phyloP scores from a whole-genome alignment of 345 rosid species.

The Eucalyptus leucophloia region DNA sequence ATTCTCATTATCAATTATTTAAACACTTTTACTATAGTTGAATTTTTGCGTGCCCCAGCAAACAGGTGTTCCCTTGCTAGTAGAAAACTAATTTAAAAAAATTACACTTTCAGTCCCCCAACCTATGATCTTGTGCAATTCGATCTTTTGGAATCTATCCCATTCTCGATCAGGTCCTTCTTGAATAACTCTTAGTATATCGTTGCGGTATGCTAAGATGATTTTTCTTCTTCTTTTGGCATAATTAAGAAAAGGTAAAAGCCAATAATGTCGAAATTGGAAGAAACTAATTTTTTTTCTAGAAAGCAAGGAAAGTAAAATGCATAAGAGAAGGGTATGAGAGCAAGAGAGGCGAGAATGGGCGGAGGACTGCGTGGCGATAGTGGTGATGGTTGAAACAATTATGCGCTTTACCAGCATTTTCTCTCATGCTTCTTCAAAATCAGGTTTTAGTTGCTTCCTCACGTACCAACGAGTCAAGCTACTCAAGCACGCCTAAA shows the following conservation, averaged over 20 bases:
- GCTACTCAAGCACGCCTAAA: background rate
- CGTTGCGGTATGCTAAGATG: background rate
- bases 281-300: background rate
- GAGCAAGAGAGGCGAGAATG: background rate
- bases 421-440: background rate
- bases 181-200: background rate
- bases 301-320: background rate
- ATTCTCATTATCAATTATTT: background rate
- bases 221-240: no score
- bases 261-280: background rate
- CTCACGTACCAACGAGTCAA: background rate
- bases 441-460: background rate
- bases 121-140: background rate
- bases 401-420: background rate
- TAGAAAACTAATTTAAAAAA: background rate
- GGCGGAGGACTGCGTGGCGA: background rate
- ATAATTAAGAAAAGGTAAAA: background rate
- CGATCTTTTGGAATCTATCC: background rate
- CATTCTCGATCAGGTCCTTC: background rate
- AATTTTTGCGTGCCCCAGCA: background rate
- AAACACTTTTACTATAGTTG: background rate
- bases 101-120: background rate
- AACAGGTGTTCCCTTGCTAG: background rate
- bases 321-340: background rate
- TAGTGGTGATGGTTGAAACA: background rate